phyloP scores from a whole-genome alignment of 2,329 filamentous ascomycete genomes.

The Bipolaris zeicola region DNA sequence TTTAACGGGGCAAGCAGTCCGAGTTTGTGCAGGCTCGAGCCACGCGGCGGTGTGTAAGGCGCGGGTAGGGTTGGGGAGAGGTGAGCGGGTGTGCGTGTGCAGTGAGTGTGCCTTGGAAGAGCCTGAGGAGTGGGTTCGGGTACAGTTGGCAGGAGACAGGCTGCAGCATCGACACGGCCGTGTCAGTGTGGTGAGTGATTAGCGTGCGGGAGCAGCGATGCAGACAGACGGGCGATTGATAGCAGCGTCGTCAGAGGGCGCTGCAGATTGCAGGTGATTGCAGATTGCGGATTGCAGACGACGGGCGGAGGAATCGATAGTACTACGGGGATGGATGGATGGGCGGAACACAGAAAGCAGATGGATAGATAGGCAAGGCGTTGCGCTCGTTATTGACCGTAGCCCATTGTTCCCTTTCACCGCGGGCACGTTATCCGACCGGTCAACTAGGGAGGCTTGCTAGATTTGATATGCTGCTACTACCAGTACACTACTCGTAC shows the following conservation, averaged over 20 bases:
- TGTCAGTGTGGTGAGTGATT: not conserved
- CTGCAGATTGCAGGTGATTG: not conserved
- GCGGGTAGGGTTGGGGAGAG: slow-evolving; percentile 23
- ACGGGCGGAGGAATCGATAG: not conserved
- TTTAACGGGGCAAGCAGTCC: slow-evolving; percentile 43
- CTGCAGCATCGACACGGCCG: slow-evolving; percentile 7
- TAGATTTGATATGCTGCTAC: not conserved
- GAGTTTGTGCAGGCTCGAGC: slow-evolving; percentile 30
- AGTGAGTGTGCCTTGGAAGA: slow-evolving; percentile 18
- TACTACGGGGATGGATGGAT: too few species aligned
- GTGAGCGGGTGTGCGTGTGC: not conserved
- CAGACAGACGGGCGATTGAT: slow-evolving; percentile 2
- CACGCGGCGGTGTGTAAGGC: slow-evolving; percentile 32
- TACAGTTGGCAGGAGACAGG: slow-evolving; percentile 3
- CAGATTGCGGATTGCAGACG: not conserved
- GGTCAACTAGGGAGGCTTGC: not conserved
- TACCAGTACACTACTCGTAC: too few species aligned
- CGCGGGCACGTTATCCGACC: not conserved
- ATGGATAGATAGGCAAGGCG: not conserved
- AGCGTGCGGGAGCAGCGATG: not conserved
- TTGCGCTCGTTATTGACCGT: not conserved
- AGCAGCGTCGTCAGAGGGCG: not conserved
- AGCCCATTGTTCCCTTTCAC: too few species aligned
- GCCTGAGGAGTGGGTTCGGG: slow-evolving; percentile 19
- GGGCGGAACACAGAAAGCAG: too few species aligned